Evolutionary conservation across 2,329 filamentous ascomycete genomes (phyloP), one percentile per base, ranked within the genome.

Genomic region (Calonectria crousiana): DNA sequence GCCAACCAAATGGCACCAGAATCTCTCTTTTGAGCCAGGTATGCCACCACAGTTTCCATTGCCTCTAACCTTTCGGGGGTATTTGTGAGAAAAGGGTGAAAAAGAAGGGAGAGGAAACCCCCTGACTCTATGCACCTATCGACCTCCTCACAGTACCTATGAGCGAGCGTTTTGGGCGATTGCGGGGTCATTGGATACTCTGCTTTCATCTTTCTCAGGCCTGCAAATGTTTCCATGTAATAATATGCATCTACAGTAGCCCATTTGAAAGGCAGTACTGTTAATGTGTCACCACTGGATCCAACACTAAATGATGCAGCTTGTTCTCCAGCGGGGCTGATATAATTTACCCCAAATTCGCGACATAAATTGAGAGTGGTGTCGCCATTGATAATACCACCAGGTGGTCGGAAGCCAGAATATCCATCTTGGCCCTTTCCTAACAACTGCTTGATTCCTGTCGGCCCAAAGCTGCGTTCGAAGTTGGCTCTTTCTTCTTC

Each of bases 171-270:
- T 10, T 66, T 20, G 23, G 69, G 8, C 3, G 58, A 8, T n/a
- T 71, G 69, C 2, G 69, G 69, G 13, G 26, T 26, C 2, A 10
- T 4, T 9, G 69, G 34, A 30, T 66, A 66, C 20, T 71, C 60
- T 6, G 58, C 69, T 9, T 66, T 71, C 34, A 71, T 56, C 26
- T 47, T 66, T n/a, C 69, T 49, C 14, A 71, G 49, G 8, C 49
- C 69, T 18, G 58, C 49, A 30, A 71, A 71, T 18, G 69, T 47
- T 23, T 65, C 60, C 69, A 71, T 71, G 38, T 71, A 71, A n/a
- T 47, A 71, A 28, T 71, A 71, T 28, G 69, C 69, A 26, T 71
- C 69, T 20, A 71, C 69, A 3, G 69, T 65, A 5, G 44, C 44
- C 69, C 69, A 71, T 36, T 66, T 71, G 38, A 71, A 71, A 14